Conservation (phyloP, 495 filamentous ascomycete genomes). For the Friedmanniomyces simplex region DNA sequence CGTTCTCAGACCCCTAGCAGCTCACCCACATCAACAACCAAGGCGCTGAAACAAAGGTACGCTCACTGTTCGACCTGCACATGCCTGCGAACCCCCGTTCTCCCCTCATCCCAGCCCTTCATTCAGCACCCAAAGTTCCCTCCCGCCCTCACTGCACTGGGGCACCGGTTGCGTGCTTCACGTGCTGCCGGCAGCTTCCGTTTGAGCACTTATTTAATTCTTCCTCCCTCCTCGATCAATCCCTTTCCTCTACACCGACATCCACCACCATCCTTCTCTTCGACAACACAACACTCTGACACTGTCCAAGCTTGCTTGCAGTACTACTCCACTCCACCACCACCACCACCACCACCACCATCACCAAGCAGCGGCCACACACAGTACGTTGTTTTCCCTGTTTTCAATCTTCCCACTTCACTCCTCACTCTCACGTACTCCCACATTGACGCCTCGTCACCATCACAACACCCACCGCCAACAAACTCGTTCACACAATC, state of each 20-base stretch:
- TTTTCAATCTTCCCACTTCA: not conserved
- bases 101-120: not conserved
- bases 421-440: not conserved
- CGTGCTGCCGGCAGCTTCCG: not conserved
- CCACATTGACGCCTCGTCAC: not conserved
- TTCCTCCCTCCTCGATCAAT: not conserved
- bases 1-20: not conserved
- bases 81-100: not conserved
- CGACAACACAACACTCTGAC: not conserved
- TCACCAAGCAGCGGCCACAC: not conserved
- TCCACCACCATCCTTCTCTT: not conserved
- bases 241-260: not conserved
- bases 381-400: not conserved
- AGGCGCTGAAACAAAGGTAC: not conserved
- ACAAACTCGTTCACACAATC: not conserved
- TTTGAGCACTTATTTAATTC: not conserved
- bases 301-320: not conserved
- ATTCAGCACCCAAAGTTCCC: too few species aligned
- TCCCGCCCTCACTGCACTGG: not conserved
- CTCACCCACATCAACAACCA: not conserved
- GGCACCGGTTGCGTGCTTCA: not conserved
- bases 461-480: not conserved
- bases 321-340: too few species aligned
- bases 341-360: not conserved
- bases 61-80: not conserved